phyloP scores from a whole-genome alignment of 2,329 filamentous ascomycete genomes.

The Calonectria leucothoes region DNA sequence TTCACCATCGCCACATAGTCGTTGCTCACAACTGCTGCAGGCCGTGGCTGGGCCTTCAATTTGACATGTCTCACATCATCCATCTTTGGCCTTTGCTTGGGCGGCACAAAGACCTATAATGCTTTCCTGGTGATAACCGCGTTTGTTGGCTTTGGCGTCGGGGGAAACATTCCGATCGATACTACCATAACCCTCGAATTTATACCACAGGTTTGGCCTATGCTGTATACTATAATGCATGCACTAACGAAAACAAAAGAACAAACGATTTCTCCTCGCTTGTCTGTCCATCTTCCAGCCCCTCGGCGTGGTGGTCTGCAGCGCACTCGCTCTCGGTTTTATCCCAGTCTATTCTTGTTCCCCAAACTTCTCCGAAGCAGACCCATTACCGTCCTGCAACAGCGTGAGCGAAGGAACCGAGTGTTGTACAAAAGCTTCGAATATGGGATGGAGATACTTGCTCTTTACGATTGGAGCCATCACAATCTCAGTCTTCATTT shows the following conservation, averaged over 20 bases:
- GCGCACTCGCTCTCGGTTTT: neutral
- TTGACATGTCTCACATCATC: neutral
- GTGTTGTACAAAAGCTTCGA: constrained; percentile 53
- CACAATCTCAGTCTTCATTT: constrained; percentile 54
- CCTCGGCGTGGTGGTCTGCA: neutral
- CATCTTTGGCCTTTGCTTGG: neutral
- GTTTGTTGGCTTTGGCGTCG: neutral
- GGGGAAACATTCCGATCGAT: neutral
- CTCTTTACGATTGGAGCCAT: constrained; percentile 57
- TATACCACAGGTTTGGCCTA: neutral
- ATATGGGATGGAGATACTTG: constrained; percentile 65
- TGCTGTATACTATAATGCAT: neutral
- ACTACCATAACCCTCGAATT: neutral
- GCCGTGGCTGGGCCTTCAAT: neutral
- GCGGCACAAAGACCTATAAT: neutral
- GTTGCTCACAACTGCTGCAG: neutral
- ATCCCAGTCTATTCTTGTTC: neutral
- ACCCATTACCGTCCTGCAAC: neutral
- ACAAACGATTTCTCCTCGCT: neutral
- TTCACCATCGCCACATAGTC: neutral
- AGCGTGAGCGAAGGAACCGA: neutral
- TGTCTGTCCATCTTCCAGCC: neutral
- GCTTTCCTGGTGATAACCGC: neutral
- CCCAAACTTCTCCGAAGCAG: neutral
- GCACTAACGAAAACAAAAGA: neutral